Percentiles rank a stretch among this genome's conserved stretches.
phyloP scores from a whole-genome alignment of 1,139 yeast species.

The Ogataea hybrid region DNA sequence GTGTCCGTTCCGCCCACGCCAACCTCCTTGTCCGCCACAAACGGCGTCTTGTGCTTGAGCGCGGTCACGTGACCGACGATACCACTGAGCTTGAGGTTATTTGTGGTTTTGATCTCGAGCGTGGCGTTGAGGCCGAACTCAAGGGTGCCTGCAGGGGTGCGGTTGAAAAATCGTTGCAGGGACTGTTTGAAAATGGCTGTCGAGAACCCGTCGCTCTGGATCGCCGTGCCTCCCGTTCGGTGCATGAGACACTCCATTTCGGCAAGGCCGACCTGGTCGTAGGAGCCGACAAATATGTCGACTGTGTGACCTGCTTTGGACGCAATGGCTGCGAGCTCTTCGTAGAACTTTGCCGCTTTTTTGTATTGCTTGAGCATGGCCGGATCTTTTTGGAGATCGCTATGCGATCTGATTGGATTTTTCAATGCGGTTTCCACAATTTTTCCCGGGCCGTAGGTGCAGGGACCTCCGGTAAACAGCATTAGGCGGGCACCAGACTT shows the following conservation, averaged over 20 bases:
- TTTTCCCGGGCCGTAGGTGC: slow-evolving; percentile 56
- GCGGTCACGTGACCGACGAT: slow-evolving; percentile 58
- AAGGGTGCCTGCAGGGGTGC: slow-evolving; percentile 34
- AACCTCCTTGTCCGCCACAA: slow-evolving; percentile 30
- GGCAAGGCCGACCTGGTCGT: slow-evolving; percentile 64
- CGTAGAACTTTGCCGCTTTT: slow-evolving; percentile 44
- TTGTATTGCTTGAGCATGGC: slow-evolving; percentile 30
- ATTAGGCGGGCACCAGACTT: slow-evolving; percentile 60
- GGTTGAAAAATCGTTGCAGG: slow-evolving; percentile 49
- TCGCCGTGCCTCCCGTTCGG: slow-evolving; percentile 61
- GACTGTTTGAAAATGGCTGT: slow-evolving; percentile 69
- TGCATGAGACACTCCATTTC: slow-evolving; percentile 62
- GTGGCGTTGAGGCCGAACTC: slow-evolving; percentile 59
- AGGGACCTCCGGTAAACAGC: slow-evolving; percentile 58
- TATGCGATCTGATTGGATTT: slow-evolving; percentile 59
- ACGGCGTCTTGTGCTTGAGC: slow-evolving; percentile 25
- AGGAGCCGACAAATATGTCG: slow-evolving; percentile 59
- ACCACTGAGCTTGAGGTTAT: slow-evolving; percentile 53
- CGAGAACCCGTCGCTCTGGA: slow-evolving; percentile 61
- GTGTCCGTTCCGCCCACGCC: slow-evolving; percentile 58
- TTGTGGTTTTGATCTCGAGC: slow-evolving; percentile 49
- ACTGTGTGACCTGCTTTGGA: slow-evolving; percentile 53
- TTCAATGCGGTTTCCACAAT: slow-evolving; percentile 48
- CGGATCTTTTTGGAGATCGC: slow-evolving; percentile 49
- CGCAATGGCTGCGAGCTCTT: slow-evolving; percentile 37